These are phyloP conservation scores for Somion occarium DNA, from an alignment of 1,284 basidiomycete genomes.

Conservation along the genomic window DNA sequence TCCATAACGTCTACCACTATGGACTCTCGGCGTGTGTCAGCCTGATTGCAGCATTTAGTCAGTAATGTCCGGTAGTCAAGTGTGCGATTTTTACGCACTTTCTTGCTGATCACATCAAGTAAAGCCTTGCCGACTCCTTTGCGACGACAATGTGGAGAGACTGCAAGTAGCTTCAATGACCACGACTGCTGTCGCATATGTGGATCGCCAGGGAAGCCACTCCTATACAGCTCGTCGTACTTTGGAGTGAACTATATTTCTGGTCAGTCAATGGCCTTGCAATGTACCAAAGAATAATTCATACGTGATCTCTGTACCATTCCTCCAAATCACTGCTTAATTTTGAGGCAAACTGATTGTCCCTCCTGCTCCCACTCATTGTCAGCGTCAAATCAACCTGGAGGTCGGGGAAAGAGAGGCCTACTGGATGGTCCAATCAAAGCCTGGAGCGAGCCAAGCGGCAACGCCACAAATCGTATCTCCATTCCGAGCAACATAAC, in stretches of 20 bases:
- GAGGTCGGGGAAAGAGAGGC: conserved; percentile 7
- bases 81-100: no score
- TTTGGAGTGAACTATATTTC: conserved; percentile 18
- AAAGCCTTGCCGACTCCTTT: conserved; percentile 19
- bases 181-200: conserved; percentile 17
- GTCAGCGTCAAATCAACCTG: background rate
- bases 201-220: conserved; percentile 14
- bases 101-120: conserved; percentile 14
- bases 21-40: conserved; percentile 12
- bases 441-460: conserved; percentile 17
- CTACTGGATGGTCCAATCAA: conserved; percentile 23
- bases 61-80: no score
- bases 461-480: conserved; percentile 19
- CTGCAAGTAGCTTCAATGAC: conserved; percentile 22
- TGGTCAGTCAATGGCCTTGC: background rate
- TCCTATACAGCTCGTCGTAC: conserved; percentile 24
- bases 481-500: conserved; percentile 18
- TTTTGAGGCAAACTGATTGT: conserved; percentile 6
- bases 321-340: conserved; percentile 10
- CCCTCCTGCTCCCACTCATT: conserved; percentile 6
- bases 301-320: conserved; percentile 19
- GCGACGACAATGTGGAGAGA: conserved; percentile 16
- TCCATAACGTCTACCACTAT: conserved; percentile 20
- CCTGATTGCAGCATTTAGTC: no score
- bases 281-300: background rate